Conservation (phyloP, 2,329 filamentous ascomycete species). For the Cladophialophora exuberans region DNA sequence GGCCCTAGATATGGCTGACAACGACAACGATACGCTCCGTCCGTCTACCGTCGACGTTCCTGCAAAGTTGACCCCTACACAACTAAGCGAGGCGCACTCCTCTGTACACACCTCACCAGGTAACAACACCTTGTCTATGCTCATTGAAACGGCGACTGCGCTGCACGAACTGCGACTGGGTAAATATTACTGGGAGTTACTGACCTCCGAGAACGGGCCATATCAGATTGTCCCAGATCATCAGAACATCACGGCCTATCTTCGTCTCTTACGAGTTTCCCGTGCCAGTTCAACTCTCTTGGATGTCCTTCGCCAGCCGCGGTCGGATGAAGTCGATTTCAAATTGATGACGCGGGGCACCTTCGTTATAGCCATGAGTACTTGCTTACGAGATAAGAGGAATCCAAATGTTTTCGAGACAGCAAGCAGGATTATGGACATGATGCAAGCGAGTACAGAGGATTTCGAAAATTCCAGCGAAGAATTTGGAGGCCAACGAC, state of each 20-base stretch:
- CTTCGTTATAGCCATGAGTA: constrained; percentile 73
- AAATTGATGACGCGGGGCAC: constrained; percentile 51
- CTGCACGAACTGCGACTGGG: constrained; percentile 65
- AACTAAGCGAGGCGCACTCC: neutral
- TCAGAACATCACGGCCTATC: constrained; percentile 69
- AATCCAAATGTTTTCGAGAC: constrained; percentile 71
- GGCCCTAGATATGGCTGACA: neutral
- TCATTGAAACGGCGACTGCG: constrained; percentile 67
- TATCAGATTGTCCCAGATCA: constrained; percentile 71
- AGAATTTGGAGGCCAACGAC: constrained; percentile 13
- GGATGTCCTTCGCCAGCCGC: constrained; percentile 55
- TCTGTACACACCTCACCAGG: constrained; percentile 49
- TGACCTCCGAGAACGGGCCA: constrained; percentile 56
- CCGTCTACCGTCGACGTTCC: neutral
- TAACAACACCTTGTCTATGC: constrained; percentile 67
- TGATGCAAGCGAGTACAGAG: constrained; percentile 55
- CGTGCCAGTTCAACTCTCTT: constrained; percentile 67
- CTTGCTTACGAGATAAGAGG: constrained; percentile 74
- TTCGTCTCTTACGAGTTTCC: constrained; percentile 67
- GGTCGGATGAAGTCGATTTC: constrained; percentile 53
- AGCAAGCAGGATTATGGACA: constrained; percentile 66
- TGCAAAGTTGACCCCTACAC: neutral
- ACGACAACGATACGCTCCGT: neutral
- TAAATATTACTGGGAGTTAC: constrained; percentile 74
- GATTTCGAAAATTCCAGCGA: neutral